Evolutionary conservation across 257 asterid species (phyloP).

Genomic region (Anisodus acutangulus): DNA sequence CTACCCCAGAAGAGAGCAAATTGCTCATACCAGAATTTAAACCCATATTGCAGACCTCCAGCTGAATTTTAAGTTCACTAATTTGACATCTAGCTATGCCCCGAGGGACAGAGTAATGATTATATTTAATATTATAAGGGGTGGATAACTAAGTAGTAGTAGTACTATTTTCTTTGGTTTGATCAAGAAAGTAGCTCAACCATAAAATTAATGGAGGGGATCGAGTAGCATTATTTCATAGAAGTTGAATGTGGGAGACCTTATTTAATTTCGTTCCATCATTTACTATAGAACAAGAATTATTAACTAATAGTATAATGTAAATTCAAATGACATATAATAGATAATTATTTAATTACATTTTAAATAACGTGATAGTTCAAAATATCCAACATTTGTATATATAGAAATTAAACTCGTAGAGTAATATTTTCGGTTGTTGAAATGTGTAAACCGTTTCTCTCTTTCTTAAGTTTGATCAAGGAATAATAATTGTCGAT

Average conservation of each 20-base stretch:
- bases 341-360: not conserved
- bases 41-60: too few relatives aligned
- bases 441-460: slow-evolving; percentile 57
- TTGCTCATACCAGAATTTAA: too few relatives aligned
- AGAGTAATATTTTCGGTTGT: slow-evolving; percentile 10
- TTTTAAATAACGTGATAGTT: too few relatives aligned
- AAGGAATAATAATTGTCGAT: not conserved
- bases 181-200: not conserved
- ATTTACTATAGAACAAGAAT: not conserved
- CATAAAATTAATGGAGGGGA: slow-evolving; percentile 31
- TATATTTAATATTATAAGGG: not conserved
- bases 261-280: slow-evolving; percentile 29
- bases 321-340: too few relatives aligned
- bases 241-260: slow-evolving; percentile 20
- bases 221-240: slow-evolving; percentile 17
- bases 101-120: too few relatives aligned
- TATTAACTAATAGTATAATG: not conserved
- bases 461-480: not conserved
- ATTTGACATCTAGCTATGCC: too few relatives aligned
- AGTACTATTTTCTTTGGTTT: slow-evolving; percentile 25
- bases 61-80: too few relatives aligned
- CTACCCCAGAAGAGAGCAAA: too few relatives aligned
- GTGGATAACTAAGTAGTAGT: not conserved
- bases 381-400: too few relatives aligned
- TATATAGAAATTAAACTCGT: too few relatives aligned